A percentile compares a stretch with the other conserved stretches of the same genome.
Conservation (phyloP, 2,329 filamentous ascomycete species). For the Talaromyces marneffei region DNA sequence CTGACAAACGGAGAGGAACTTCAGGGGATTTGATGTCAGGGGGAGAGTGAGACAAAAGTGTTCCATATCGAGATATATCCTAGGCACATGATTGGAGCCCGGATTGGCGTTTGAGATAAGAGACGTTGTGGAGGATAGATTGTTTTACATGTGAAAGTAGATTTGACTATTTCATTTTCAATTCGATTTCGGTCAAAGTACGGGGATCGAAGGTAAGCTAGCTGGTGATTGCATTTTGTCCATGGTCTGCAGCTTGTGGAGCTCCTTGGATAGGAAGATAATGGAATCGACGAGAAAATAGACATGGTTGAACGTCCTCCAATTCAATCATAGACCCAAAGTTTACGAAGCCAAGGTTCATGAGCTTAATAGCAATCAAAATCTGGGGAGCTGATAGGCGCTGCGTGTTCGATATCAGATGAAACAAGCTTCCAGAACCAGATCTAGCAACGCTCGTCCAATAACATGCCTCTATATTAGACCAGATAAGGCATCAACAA, state of each 20-base stretch:
- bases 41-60: background rate
- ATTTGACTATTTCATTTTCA: background rate
- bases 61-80: background rate
- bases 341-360: background rate
- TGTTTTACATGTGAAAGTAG: background rate
- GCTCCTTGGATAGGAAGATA: background rate
- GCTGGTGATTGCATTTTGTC: background rate
- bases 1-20: background rate
- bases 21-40: background rate
- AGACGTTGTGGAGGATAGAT: background rate
- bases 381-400: background rate
- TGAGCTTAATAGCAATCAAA: background rate
- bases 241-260: background rate
- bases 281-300: background rate
- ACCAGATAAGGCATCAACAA: background rate
- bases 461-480: background rate
- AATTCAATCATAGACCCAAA: fast-evolving
- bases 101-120: background rate
- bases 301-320: background rate
- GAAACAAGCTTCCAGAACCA: background rate
- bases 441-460: background rate
- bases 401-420: background rate
- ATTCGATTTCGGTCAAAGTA: background rate
- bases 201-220: background rate
- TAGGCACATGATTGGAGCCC: background rate